phyloP scores from a whole-genome alignment of 768 basidiomycete genomes.

The Suillus tomentosus region DNA sequence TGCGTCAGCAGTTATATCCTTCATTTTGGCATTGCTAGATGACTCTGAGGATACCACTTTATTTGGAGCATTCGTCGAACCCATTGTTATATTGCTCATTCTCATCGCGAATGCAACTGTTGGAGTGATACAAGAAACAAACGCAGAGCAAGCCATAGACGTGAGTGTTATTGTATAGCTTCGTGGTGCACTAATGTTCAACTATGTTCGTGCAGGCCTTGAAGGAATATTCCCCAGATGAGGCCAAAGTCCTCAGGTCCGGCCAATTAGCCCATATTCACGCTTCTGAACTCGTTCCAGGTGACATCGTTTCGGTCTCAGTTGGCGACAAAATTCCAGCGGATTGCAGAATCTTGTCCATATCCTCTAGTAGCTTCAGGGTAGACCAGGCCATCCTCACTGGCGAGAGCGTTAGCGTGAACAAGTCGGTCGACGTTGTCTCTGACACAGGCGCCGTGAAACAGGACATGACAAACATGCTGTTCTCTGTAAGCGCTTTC shows the following conservation, averaged over 20 bases:
- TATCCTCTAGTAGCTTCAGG: constrained; percentile 91
- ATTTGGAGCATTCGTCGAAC: constrained; percentile 92
- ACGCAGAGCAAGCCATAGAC: constrained; percentile 96
- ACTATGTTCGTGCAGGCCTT: constrained; percentile 61
- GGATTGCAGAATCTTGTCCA: constrained; percentile 86
- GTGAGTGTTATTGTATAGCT: constrained; percentile 51
- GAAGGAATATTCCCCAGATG: constrained; percentile 96
- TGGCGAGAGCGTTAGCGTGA: constrained; percentile 88
- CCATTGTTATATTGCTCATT: constrained; percentile 92
- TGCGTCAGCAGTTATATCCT: constrained; percentile 90
- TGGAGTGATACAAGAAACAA: constrained; percentile 95
- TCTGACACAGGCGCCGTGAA: constrained; percentile 82
- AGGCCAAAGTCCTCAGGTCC: constrained; percentile 85
- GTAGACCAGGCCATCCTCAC: constrained; percentile 97
- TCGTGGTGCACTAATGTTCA: constrained; percentile 1
- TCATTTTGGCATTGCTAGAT: constrained; percentile 89
- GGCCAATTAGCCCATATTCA: constrained; percentile 73
- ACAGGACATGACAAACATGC: constrained; percentile 97
- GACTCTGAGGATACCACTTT: constrained; percentile 64
- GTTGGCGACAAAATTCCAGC: constrained; percentile 97
- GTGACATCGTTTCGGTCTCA: constrained; percentile 87
- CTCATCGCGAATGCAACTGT: constrained; percentile 97
- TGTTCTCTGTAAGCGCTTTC: constrained; percentile 73
- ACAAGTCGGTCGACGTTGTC: constrained; percentile 73
- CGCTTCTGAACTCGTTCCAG: constrained; percentile 89